phyloP scores from a whole-genome alignment of 352 stramenopile genomes.

The Elongisporangium undulatum region DNA sequence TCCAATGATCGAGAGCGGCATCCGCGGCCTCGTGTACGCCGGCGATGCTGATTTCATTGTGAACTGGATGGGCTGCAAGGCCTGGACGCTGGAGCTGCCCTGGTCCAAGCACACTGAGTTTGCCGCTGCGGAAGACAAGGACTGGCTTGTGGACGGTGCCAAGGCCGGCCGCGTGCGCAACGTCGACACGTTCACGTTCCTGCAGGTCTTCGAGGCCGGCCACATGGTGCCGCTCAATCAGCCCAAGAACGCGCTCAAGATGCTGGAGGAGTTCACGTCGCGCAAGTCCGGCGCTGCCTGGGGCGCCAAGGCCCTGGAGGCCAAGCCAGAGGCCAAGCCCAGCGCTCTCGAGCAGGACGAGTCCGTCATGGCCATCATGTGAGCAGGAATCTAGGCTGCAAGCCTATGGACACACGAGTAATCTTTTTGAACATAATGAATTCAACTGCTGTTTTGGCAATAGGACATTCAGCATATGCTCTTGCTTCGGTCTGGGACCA shows the following conservation, averaged over 20 bases:
- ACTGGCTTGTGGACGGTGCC: constrained; percentile 61
- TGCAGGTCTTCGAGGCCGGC: constrained; percentile 93
- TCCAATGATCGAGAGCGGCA: constrained; percentile 89
- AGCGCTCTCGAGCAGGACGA: not conserved
- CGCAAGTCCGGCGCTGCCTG: constrained; percentile 5
- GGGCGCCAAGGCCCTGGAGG: not conserved
- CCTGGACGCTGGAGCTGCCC: constrained; percentile 92
- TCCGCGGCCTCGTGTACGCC: constrained; percentile 94
- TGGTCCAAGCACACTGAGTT: constrained; percentile 85
- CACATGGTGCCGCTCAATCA: constrained; percentile 97
- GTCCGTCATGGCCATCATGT: not conserved
- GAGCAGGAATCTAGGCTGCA: not conserved
- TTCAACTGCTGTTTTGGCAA: too few relatives aligned
- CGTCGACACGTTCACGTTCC: constrained; percentile 84
- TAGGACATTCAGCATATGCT: not conserved
- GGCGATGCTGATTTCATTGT: constrained; percentile 97
- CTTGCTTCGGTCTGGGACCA: too few relatives aligned
- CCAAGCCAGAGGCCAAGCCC: not conserved
- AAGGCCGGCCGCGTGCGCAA: constrained; percentile 56
- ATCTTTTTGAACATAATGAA: not conserved
- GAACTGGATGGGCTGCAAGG: constrained; percentile 97
- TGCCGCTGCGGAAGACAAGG: constrained; percentile 37
- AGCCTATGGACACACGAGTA: not conserved
- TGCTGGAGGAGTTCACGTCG: constrained; percentile 91
- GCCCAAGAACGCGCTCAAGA: constrained; percentile 89